phyloP scores from a whole-genome alignment of 129 eudicot species.

The Arctium lappa region DNA sequence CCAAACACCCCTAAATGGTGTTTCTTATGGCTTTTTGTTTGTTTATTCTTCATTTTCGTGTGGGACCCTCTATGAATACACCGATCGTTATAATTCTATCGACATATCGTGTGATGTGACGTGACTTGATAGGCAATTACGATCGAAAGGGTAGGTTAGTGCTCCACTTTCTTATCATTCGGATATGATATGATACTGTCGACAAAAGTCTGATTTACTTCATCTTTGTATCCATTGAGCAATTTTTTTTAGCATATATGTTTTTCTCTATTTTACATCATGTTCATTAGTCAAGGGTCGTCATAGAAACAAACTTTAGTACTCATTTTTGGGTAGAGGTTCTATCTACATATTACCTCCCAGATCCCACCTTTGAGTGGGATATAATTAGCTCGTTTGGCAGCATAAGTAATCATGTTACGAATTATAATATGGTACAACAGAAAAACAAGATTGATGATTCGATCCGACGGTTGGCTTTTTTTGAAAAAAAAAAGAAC shows the following conservation, averaged over 20 bases:
- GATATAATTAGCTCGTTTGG: too few relatives aligned
- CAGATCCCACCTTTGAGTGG: not conserved
- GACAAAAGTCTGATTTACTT: not conserved
- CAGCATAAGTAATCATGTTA: too few relatives aligned
- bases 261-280: not conserved
- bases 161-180: not conserved
- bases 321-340: not conserved
- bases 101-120: constrained; percentile 2
- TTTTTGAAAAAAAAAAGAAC: too few relatives aligned
- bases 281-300: not conserved
- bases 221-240: not conserved
- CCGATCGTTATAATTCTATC: not conserved
- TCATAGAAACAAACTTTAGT: too few relatives aligned
- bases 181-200: not conserved
- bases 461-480: not conserved
- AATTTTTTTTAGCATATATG: not conserved
- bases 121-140: not conserved
- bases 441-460: too few relatives aligned
- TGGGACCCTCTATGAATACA: not conserved
- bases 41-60: not conserved
- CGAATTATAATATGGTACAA: too few relatives aligned
- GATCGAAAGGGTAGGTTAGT: not conserved
- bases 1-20: too few relatives aligned
- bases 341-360: not conserved
- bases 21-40: not conserved